Base-by-base conservation (phyloP, 257 asterid genomes). In the Solanum dulcamara region DNA sequence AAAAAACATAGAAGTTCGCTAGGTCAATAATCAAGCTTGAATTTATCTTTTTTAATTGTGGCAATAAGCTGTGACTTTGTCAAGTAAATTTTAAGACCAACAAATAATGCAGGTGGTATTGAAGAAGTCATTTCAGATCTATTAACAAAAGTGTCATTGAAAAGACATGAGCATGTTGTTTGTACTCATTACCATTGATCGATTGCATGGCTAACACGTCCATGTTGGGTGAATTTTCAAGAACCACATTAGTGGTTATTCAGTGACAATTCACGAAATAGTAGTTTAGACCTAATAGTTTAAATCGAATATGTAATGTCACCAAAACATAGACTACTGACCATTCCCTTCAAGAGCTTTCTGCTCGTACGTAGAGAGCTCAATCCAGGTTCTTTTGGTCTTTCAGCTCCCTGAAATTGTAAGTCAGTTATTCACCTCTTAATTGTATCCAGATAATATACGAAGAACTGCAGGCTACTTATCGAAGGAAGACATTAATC, bases 331-430 rank as follows among this genome's bases (percentile, higher is more conserved):
- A n/a, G 81, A 72, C 55, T 40, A 84, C 94, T 59, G 87, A 94
- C 99, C 99, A 96, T 96, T 90, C 99, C 99, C 80, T 90, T 93
- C 88, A 91, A 84, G 80, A 96, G 99, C 80, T 91, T 91, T 90
- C 99, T 95, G 84, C 95, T 92, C 7, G 94, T 96, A 53, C 99
- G 99, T 90, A 96, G 80, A 80, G 98, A 84, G 85, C 86, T 92
- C 84, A 95, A 91, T 85, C 99, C 99, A 83, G 97, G 94, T 90
- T 94, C 96, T 84, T 90, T 90, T 12, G 93, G 92, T 85, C 98
- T 91, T 90, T 94, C 94, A 18, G 97, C 95, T 68, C 97, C 99
- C 99, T 96, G 87, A n/a, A 87, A 89, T 81, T 71, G 84, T 70
- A 66, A 50, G 81, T 50, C 40, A 59, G 22, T 28, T 48, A 59